Base-by-base conservation (phyloP, 305 asterid genomes). In the Fraxinus velutina region DNA sequence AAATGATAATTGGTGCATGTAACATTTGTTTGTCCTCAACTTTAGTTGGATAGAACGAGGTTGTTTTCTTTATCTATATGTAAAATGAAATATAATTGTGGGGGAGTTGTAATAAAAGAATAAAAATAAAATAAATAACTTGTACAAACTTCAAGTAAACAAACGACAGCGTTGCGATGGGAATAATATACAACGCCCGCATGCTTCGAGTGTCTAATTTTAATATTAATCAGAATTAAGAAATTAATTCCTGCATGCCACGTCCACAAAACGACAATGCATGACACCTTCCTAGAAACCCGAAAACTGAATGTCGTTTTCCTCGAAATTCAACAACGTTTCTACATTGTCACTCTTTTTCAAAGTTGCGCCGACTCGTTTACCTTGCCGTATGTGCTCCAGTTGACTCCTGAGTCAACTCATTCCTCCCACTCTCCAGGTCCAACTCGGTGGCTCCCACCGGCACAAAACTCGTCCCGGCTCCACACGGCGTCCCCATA, bases 391-490 rank as follows among this genome's bases (percentile, higher is more conserved):
- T 76, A 1, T 47, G 42, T 2, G 47, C 42, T 44, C 68, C 39
- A 10, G 37, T 47, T 32, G 68, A 76, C 9, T 76, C 68, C 33
- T 84, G 88, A 77, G 62, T 73, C 78, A 39, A 78, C 86, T 84
- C 88, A 60, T 62, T 32, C 64, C 68, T 19, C 75, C 87, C 86
- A 75, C 84, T 79, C 83, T 89, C 91, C 87, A 87, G 73, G 81
- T 89, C 91, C 84, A 85, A 62, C 82, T 85, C 90, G 34, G 74
- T 4, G 6, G 73, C 60, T 77, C 77, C 86, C 32, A 60, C 30
- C 71, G 5, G 32, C 13, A 24, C 74, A 47, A 82, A 57, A n/a
- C 87, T 84, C 37, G 86, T 77, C n/a, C 85, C 88, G 0, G 73
- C 82, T 36, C 83, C 86, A 44, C 85, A 13, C 81, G 91, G 88